Base-by-base conservation (phyloP, 2,329 filamentous ascomycete genomes). In the Cercospora zeina region DNA sequence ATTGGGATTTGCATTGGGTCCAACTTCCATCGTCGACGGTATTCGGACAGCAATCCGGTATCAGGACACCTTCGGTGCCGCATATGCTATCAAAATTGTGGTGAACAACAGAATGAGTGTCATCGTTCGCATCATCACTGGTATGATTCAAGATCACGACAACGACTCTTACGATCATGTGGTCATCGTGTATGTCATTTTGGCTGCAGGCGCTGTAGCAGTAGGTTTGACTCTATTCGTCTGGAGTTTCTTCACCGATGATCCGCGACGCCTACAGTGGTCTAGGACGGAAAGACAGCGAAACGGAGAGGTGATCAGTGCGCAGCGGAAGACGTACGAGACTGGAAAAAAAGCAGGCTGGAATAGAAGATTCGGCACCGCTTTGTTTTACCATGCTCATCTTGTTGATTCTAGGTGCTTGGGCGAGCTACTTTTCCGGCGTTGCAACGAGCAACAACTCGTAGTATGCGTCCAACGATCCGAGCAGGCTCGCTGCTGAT, bases 61-160 rank as follows among this genome's bases (percentile, higher is more conserved):
- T 27, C 82, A 84, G 60, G 82, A 82, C 2, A 82, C 85, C 0
- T 87, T 87, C 62, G 85, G 85, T 0, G 82, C 83, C 0, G 85
- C 82, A 0, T 87, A 87, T 62, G 79, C 83, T 0, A 72, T 86
- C 60, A 87, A 87, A 62, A 81, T 87, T 36, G 82, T 82, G 21
- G 83, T 86, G 69, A 87, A 87, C 69, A 87, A 87, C 59, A 81
- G 80, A 31, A 86, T 86, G 82, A 85, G 78, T 62, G 85, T 87
- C 62, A 83, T 87, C 57, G 76, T 87, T 1, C 77, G 83, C 0
- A 80, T 87, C 47, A 75, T 86, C 19, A 81, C 83, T 0, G 84
- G 84, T 0, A 81, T 81, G 0, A 79, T 87, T 0, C 85, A 87
- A 65, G 85, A 87, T 59, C 76, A 76, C 3, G 83, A 86, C 56